Base-by-base conservation (phyloP, 176 grass and related monocot species). In the Pharus latifolius region DNA sequence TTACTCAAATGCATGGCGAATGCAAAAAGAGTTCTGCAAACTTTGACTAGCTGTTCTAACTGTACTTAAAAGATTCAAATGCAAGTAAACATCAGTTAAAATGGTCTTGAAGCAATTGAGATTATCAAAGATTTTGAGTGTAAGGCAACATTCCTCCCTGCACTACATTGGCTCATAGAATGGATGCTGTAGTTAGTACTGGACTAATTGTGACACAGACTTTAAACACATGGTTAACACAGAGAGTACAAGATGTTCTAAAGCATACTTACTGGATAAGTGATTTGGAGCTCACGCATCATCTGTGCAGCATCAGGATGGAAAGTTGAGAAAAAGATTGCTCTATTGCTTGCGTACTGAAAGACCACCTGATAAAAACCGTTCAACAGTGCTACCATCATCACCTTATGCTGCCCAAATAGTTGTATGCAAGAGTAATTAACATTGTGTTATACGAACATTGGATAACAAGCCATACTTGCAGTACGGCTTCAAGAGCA, bases 241-340 rank as follows among this genome's bases (percentile, higher is more conserved):
- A 34, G 6, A 7, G 12, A 60, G 19, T 6, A 48, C 0, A 53
- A n/a, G 19, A 55, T 10, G n/a, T 68, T 79, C 69, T 17, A 48
- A 74, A 60, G 5, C 49, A 26, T 70, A 60, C 88, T 78, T 78
- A 98, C 94, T 88, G 87, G 89, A 49, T 98, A 90, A 34, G 25
- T 51, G 43, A 33, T 90, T 65, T 98, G 94, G 38, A 98, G 70
- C 60, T 88, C 75, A 41, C 60, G 67, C 59, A 75, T 85, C 14
- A 98, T 10, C 51, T 38, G 44, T n/a, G 81, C 87, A 0, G 84
- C 89, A 28, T 93, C 94, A 54, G 94, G 94, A 62, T 98, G 87
- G 78, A 98, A 98, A 25, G 86, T 85, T 47, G 94, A 98, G 73
- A 88, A 93, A 63, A 98, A 83, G 23, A 90, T 74, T 18, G 94